Percentiles rank a stretch among this genome's conserved stretches.
phyloP scores from a whole-genome alignment of 352 stramenopile genomes.

The Thalassiosira exigua region DNA sequence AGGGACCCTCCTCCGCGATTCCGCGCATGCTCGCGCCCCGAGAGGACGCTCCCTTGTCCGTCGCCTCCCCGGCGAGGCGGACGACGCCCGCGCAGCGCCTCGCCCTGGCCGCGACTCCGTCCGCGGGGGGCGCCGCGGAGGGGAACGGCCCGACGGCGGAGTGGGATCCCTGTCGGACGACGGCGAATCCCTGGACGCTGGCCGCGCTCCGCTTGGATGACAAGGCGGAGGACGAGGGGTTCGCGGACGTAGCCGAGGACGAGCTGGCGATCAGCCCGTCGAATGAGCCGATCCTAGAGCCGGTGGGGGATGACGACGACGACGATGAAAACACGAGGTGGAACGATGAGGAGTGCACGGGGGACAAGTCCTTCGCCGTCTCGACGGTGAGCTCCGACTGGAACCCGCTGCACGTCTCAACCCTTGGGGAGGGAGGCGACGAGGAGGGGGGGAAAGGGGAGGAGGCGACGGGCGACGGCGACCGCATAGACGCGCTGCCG shows the following conservation, averaged over 20 bases:
- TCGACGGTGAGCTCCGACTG: slow-evolving; percentile 40
- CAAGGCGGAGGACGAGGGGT: background rate
- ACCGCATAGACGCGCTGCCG: background rate
- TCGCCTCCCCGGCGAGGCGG: background rate
- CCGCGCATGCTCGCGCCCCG: slow-evolving; percentile 58
- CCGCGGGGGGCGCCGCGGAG: slow-evolving; percentile 57
- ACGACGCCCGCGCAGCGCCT: slow-evolving; percentile 32
- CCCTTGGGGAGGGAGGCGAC: no score
- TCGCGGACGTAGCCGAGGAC: background rate
- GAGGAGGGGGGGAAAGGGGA: no score
- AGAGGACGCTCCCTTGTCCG: slow-evolving; percentile 4
- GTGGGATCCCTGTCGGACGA: slow-evolving; percentile 14
- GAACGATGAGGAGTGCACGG: background rate
- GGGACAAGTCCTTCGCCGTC: slow-evolving; percentile 4
- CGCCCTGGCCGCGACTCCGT: slow-evolving; percentile 4
- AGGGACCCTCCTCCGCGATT: slow-evolving; percentile 10
- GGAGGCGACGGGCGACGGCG: background rate
- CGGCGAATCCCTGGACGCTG: slow-evolving; percentile 19
- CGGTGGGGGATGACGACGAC: slow-evolving; percentile 6
- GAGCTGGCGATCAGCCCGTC: background rate
- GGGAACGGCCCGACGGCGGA: slow-evolving; percentile 43
- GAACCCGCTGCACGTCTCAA: no score
- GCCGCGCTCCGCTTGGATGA: slow-evolving; percentile 13
- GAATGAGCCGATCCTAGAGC: slow-evolving; percentile 13
- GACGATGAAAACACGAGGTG: background rate